These are phyloP conservation scores for Lagenidium sp. DNA, from an alignment of 352 stramenopile genomes.

Conservation along the genomic window DNA sequence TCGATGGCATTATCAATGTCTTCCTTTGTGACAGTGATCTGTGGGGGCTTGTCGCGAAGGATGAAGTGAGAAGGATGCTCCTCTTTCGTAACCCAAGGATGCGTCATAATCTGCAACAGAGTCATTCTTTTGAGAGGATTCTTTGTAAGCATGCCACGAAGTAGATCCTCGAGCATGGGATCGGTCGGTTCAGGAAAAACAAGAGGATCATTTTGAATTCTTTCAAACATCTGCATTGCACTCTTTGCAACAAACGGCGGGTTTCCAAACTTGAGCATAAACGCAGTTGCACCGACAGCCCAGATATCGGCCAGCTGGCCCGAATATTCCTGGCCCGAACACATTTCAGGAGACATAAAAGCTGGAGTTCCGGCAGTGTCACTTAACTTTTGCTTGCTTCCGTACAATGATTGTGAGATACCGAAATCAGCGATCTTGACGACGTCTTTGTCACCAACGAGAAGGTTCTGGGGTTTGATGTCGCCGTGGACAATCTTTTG, in stretches of 20 bases:
- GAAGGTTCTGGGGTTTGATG: constrained; percentile 85
- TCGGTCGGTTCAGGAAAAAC: constrained; percentile 51
- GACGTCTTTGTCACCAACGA: constrained; percentile 79
- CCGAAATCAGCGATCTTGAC: constrained; percentile 91
- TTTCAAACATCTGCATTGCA: constrained; percentile 82
- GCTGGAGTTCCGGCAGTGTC: constrained; percentile 84
- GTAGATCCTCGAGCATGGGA: constrained; percentile 39
- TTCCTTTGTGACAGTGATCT: constrained; percentile 67
- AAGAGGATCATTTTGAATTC: constrained; percentile 74
- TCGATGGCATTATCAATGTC: constrained; percentile 64
- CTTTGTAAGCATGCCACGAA: constrained; percentile 63
- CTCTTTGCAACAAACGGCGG: constrained; percentile 88
- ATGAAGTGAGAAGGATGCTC: constrained; percentile 22
- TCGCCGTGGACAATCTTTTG: constrained; percentile 83
- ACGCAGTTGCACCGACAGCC: constrained; percentile 84
- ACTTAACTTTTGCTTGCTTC: constrained; percentile 67
- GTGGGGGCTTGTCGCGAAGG: constrained; percentile 14
- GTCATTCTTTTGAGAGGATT: constrained; percentile 41
- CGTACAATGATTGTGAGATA: constrained; percentile 82
- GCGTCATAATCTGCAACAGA: constrained; percentile 55
- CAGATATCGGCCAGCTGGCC: constrained; percentile 89
- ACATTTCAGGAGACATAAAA: constrained; percentile 93
- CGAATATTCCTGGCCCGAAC: constrained; percentile 68
- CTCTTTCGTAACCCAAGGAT: constrained; percentile 74
- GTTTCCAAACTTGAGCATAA: constrained; percentile 84